Evolutionary conservation across 345 rosid genomes (phyloP), one percentile per base, ranked within the genome.

Genomic region (Salix dunnii): DNA sequence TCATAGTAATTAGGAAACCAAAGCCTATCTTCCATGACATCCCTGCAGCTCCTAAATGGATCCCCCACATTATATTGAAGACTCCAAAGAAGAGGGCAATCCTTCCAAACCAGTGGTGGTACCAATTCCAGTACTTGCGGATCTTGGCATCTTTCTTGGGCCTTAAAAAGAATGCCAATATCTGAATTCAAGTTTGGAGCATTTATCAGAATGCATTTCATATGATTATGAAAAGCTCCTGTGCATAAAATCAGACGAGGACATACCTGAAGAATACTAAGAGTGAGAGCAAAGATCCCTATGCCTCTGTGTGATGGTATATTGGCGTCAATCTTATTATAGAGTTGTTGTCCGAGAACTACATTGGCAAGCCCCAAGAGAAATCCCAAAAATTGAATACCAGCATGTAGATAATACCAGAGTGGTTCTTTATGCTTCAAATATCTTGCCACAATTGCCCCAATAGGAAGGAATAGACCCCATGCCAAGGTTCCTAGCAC

Each of bases 61-160:
- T 90, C 38, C 97, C 98, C 87, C 90, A 78, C 77, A 89, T 78
- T 69, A 91, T 80, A 78, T 95, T 95, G 62, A 91, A 53, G 68
- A 92, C 86, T 80, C 89, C 99, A 78, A 95, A 91, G 79, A 93
- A 90, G 58, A 91, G 87, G 35, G 94, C 88, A 66, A 89, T 76
- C 84, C 93, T 91, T 53, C 99, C 99, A 27, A 86, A 79, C 96
- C 97, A 91, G 70, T 77, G 85, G 75, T 95, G 99, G 84, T 93
- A 93, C 97, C 92, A 91, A 76, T 90, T 93, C 97, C 97, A 91
- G 79, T 88, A 90, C 80, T 64, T 75, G 46, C 97, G 85, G 63
- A 84, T 81, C 87, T 95, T 91, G 17, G 94, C 79, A 68, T 89
- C 97, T 82, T 87, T 90, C 61, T 84, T 77, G 0, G 99, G 98